Evolutionary conservation across 2,329 filamentous ascomycete genomes (phyloP), one percentile per base, ranked within the genome.

Genomic region (Stemphylium beticola): DNA sequence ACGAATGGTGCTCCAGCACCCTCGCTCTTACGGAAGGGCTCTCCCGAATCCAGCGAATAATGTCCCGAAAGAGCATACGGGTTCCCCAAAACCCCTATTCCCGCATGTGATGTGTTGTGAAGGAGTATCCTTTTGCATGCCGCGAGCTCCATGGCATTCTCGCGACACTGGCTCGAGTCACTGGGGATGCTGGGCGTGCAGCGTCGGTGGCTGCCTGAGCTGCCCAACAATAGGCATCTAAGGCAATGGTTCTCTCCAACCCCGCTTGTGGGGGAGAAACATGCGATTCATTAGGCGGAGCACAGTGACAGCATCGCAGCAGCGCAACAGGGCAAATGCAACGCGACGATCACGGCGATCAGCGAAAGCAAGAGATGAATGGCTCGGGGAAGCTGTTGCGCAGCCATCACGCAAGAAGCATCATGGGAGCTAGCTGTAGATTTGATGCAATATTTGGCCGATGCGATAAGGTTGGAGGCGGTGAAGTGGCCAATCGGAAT

Each of bases 371-470:
- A n/a, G 24, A 15, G 8, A 11, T 17, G 15, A 31, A 9, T 26
- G 39, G 39, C 6, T 17, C n/a, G 39, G 20, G 39, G 39, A 41
- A 41, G 39, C 39, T 41, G 39, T 41, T 41, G 39, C 39, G 39
- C 15, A 11, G 14, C 18, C 31, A 20, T 9, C 10, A 17, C 29
- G 20, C 15, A 42, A 24, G 22, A 24, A 24, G 22, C 39, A 42
- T 45, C n/a, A 32, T 12, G 8, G 34, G 18, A 37, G 44, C 44
- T 22, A 38, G 22, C 22, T 24, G 22, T 24, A 24, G 22, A 24
- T 24, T 24, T 24, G 22, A 24, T 24, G 22, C 22, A 24, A 4
- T 24, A 24, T 24, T 24, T 24, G 22, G 22, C 14, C 36, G 15
- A 38, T 17, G n/a, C 11, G 17, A 38, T 10, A 38, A 38, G 36